Evolutionary conservation across 169 alveolate species (phyloP).

Genomic region (Eimeria praecox): DNA sequence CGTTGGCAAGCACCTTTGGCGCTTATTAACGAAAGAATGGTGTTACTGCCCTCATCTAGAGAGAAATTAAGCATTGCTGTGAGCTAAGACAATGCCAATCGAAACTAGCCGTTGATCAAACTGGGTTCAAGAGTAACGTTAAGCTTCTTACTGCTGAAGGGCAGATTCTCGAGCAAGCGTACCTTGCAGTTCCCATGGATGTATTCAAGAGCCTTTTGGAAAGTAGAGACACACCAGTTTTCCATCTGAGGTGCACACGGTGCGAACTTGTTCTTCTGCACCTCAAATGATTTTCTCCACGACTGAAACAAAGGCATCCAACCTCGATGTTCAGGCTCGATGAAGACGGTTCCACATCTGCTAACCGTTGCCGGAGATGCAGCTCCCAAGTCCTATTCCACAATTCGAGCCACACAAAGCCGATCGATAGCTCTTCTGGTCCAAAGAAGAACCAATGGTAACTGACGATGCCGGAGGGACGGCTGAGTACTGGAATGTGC

Average conservation of each 20-base stretch:
- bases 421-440: not conserved
- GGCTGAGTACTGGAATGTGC: not conserved
- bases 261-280: slow-evolving; percentile 44
- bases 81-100: not conserved
- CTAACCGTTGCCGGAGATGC: slow-evolving; percentile 96
- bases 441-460: not conserved
- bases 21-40: not conserved
- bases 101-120: not conserved
- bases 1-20: not conserved
- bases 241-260: slow-evolving; percentile 83
- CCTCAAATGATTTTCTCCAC: slow-evolving; percentile 89
- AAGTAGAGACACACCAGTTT: slow-evolving; percentile 61
- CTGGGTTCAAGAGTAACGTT: not conserved
- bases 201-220: slow-evolving; percentile 81
- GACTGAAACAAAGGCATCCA: slow-evolving; percentile 94
- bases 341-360: slow-evolving; percentile 93
- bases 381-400: slow-evolving; percentile 91
- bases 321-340: slow-evolving; percentile 92
- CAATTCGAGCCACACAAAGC: slow-evolving; percentile 69
- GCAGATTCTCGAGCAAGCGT: not conserved
- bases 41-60: not conserved
- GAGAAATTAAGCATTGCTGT: not conserved
- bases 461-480: not conserved
- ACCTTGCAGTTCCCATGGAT: slow-evolving; percentile 82
- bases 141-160: not conserved